Base-by-base conservation (phyloP, 495 filamentous ascomycete species). In the Annulohypoxylon maeteangense region DNA sequence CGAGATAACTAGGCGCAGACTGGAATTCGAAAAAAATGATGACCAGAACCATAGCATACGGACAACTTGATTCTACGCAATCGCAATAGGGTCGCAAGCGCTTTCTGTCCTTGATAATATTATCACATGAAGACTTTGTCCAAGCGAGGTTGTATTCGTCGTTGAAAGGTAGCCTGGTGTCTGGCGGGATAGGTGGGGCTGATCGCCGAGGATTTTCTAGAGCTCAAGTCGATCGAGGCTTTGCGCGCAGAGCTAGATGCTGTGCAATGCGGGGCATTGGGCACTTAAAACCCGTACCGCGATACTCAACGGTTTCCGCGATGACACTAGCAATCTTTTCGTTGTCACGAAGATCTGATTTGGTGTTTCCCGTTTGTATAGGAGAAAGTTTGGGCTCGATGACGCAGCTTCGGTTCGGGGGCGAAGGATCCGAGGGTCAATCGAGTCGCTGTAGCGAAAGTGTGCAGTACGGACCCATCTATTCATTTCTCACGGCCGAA, bases 381-480 rank as follows among this genome's bases (percentile, higher is more conserved):
- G 50, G 10, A 10, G 36, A 42, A 62, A 67, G 51, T 55, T 44
- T 57, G 59, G 65, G 50, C 40, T 70, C 65, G 71, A 76, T 74
- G 74, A 78, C 74, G 75, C 74, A 78, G 73, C 55, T 68, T 68
- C 70, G 70, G 72, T 69, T 73, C 70, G 71, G 70, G 45, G 50
- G 62, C 45, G 59, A 58, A 58, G 70, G 57, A 68, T 68, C 68
- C 74, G 66, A 69, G 51, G 62, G 68, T 53, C 51, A 68, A 77
- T 71, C 67, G 31, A 55, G 65, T 65, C 56, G 36, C 54, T 60
- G 58, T 67, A 68, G 62, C 20, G 68, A 72, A 65, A 65, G 34
- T 36, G 34, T 36, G 34, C 34, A 68, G 54, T 25, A 50, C 10
- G 44, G 54, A 22, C 38, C 54, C 44, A 45, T 34, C 59, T 34